Evolutionary conservation across 306 rosid genomes (phyloP).

Genomic region (cucumber (Cucumis sativus)): Cucumber_9930_V3 NC_026659.2:2770001-2770500

Average conservation of each 20-base stretch:
- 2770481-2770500: conserved; percentile 3
- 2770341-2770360: conserved; percentile 55
- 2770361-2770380: conserved; percentile 56
- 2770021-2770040: neutral
- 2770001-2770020: neutral
- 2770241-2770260: neutral
- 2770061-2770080: neutral
- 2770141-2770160: no score
- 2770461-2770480: neutral
- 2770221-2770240: neutral
- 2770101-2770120: no score
- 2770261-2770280: neutral
- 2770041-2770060: neutral
- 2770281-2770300: neutral
- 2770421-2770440: conserved; percentile 53
- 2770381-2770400: conserved; percentile 72
- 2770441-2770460: conserved; percentile 3
- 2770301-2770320: conserved; percentile 18
- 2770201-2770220: neutral
- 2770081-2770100: no score
- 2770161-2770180: no score
- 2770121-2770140: no score
- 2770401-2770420: conserved; percentile 86
- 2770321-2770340: conserved; percentile 20
- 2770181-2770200: neutral